These are phyloP conservation scores for Anethum foeniculum DNA, from an alignment of 140 eudicot species.

Conservation along the genomic window DNA sequence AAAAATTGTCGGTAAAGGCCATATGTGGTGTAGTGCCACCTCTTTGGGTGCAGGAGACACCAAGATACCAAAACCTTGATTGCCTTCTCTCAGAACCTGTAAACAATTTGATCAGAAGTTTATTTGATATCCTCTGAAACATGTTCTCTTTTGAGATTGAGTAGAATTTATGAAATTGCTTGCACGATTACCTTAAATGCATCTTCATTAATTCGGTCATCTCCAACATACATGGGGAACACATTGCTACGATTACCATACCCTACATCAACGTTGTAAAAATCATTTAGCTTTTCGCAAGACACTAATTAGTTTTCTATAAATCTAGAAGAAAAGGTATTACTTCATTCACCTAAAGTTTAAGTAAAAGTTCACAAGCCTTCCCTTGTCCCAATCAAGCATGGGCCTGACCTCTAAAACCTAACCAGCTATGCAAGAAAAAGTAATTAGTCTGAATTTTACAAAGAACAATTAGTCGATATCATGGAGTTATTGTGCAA, in stretches of 20 bases:
- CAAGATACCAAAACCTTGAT: conserved; percentile 72
- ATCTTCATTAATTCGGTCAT: conserved; percentile 90
- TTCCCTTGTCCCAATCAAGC: conserved; percentile 88
- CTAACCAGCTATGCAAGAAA: conserved; percentile 18
- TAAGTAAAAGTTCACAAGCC: conserved; percentile 82
- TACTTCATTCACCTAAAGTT: conserved; percentile 58
- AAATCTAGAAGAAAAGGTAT: background rate
- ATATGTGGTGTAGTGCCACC: too few species aligned
- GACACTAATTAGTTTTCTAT: background rate
- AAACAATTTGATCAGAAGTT: background rate
- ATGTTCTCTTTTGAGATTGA: background rate
- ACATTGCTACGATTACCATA: conserved; percentile 61
- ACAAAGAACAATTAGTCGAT: conserved; percentile 36
- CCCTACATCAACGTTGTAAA: conserved; percentile 35
- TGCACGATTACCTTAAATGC: conserved; percentile 70
- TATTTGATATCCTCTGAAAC: background rate
- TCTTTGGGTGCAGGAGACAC: conserved; percentile 73
- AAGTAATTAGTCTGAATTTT: background rate
- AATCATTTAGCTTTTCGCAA: background rate
- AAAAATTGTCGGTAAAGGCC: too few species aligned
- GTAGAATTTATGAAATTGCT: background rate
- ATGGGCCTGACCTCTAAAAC: conserved; percentile 89
- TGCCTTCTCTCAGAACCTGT: conserved; percentile 64
- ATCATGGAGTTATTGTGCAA: conserved; percentile 51
- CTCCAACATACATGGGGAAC: conserved; percentile 83